Evolutionary conservation across 2,329 filamentous ascomycete genomes (phyloP).

Genomic region (Fusarium nanum): DNA sequence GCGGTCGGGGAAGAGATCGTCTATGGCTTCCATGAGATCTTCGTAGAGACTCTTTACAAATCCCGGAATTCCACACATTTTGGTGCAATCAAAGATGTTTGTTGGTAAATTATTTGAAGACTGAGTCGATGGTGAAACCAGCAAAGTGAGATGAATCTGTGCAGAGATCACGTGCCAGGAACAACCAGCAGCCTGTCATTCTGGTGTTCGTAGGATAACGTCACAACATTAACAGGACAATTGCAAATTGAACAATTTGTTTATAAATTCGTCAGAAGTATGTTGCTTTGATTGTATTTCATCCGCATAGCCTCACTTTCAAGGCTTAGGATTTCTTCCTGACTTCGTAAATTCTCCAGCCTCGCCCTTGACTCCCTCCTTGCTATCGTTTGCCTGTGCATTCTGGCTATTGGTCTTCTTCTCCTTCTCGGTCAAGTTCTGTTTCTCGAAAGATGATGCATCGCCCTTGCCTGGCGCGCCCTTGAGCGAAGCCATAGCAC

Average conservation of each 20-base stretch:
- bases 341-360: conserved; percentile 18
- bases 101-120: background rate
- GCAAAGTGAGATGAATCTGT: background rate
- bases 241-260: background rate
- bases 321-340: conserved; percentile 13
- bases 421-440: conserved; percentile 22
- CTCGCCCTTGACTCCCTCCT: conserved; percentile 1
- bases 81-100: background rate
- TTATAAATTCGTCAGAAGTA: background rate
- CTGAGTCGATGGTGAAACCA: background rate
- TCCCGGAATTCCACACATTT: conserved; percentile 15
- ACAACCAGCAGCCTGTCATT: background rate
- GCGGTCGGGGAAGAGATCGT: conserved; percentile 19
- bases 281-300: accelerated
- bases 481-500: conserved; percentile 29
- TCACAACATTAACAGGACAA: background rate
- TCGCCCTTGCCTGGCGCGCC: conserved; percentile 9
- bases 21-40: conserved; percentile 24
- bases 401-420: conserved; percentile 20
- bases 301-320: background rate
- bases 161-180: conserved; percentile 9
- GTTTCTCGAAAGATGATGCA: conserved; percentile 6
- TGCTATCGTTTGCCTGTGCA: conserved; percentile 18
- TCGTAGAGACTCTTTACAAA: conserved; percentile 14
- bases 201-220: background rate